Evolutionary conservation across 805 yeast species (phyloP).

Genomic region (Metschnikowia vanudenii): DNA sequence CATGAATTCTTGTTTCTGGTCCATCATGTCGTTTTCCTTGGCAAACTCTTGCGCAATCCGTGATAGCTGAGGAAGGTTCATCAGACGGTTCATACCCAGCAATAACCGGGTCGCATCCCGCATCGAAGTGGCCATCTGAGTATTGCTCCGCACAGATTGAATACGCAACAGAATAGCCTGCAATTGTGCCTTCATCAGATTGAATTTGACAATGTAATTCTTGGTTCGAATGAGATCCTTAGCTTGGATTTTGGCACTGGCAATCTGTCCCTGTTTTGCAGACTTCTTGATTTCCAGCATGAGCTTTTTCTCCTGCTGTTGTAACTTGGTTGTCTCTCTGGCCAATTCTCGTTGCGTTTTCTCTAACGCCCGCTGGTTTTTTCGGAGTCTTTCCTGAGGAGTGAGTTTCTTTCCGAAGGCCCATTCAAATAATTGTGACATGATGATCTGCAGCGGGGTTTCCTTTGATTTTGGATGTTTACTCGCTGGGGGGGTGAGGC

Average conservation of each 20-base stretch:
- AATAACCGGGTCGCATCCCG: constrained; percentile 85
- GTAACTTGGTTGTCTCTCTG: constrained; percentile 81
- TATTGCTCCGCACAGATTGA: constrained; percentile 89
- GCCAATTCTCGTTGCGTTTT: constrained; percentile 91
- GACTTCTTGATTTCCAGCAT: constrained; percentile 83
- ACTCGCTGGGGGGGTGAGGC: not conserved
- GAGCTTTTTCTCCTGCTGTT: constrained; percentile 87
- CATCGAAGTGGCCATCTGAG: constrained; percentile 94
- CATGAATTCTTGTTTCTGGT: constrained; percentile 98
- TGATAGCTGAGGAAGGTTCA: constrained; percentile 88
- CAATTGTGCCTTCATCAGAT: constrained; percentile 88
- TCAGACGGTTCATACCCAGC: constrained; percentile 81
- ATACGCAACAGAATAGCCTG: constrained; percentile 92
- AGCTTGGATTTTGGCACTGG: constrained; percentile 92
- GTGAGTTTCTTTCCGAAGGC: constrained; percentile 90
- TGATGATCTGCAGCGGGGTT: not conserved
- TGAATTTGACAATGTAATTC: constrained; percentile 80
- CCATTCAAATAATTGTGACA: constrained; percentile 68
- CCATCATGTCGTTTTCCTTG: constrained; percentile 93
- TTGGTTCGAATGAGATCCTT: constrained; percentile 90
- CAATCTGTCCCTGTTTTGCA: constrained; percentile 85
- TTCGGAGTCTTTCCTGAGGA: constrained; percentile 92
- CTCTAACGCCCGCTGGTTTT: constrained; percentile 93
- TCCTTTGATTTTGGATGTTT: not conserved
- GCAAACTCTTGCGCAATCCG: constrained; percentile 95